Conservation (phyloP, 169 alveolate species). For the Plasmodium vinckei region DNA sequence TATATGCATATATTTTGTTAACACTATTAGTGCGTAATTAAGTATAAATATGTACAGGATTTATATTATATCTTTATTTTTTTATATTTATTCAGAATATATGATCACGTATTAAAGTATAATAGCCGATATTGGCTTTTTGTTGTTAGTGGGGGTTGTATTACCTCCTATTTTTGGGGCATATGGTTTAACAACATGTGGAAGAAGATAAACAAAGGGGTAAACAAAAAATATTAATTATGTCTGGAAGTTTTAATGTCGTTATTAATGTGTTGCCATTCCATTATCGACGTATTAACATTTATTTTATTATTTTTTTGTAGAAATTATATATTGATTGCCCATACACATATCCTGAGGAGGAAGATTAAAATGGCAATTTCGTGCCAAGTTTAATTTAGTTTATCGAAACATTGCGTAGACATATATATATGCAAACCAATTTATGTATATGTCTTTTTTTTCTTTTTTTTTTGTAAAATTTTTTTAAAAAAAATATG, state of each 20-base stretch:
- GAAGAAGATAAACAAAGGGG: constrained; percentile 73
- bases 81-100: constrained; percentile 28
- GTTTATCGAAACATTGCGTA: neutral
- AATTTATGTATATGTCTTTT: neutral
- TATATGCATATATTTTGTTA: neutral
- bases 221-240: constrained; percentile 8
- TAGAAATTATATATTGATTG: constrained; percentile 73
- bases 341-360: constrained; percentile 72
- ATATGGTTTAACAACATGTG: constrained; percentile 65
- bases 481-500: no score
- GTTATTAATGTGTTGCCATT: neutral
- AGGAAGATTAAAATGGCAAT: constrained; percentile 29
- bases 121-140: constrained; percentile 69
- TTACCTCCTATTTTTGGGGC: constrained; percentile 75
- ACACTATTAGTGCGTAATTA: neutral
- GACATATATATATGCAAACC: neutral
- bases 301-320: neutral
- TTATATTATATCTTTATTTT: neutral
- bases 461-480: neutral
- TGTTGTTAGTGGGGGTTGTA: constrained; percentile 64
- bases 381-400: neutral
- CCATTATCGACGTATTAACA: neutral
- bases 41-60: neutral
- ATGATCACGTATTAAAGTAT: constrained; percentile 65
- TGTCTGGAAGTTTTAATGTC: neutral